Evolutionary conservation across 2,329 filamentous ascomycete genomes (phyloP).

Genomic region (Fusarium marasasianum): DNA sequence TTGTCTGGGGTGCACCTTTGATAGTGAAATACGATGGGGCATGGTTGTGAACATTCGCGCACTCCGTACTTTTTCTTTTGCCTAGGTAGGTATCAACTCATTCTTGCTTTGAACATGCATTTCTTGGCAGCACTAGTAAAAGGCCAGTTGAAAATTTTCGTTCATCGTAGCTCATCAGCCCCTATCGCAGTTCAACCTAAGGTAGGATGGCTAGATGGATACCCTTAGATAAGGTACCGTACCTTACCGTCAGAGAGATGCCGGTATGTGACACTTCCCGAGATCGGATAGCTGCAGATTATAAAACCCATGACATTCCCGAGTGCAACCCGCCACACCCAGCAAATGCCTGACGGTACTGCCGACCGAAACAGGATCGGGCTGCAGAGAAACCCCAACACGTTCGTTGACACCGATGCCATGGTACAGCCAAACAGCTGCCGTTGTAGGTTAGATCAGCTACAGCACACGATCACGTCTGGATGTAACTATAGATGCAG

Average conservation of each 20-base stretch:
- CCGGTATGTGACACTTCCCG: not conserved
- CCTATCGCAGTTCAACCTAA: not conserved
- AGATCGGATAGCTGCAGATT: conserved; percentile 12
- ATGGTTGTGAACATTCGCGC: not conserved
- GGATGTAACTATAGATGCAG: conserved; percentile 3
- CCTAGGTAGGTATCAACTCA: not conserved
- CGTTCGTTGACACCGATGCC: conserved; percentile 25
- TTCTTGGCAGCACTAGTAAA: not conserved
- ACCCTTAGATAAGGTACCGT: not conserved
- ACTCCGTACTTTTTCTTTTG: not conserved
- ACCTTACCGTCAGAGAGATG: not conserved
- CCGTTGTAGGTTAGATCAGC: conserved; percentile 7
- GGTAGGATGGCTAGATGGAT: not conserved
- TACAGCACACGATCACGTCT: not conserved
- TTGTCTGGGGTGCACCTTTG: not conserved
- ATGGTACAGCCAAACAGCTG: conserved; percentile 21
- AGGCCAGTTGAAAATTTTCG: not conserved
- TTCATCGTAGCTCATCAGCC: not conserved
- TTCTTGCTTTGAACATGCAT: not conserved
- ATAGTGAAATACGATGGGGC: not conserved
- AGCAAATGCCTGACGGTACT: conserved; percentile 15
- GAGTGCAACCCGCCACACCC: conserved; percentile 20
- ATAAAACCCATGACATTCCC: conserved; percentile 27
- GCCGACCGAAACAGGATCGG: conserved; percentile 19
- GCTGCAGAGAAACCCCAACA: conserved; percentile 22